Conservation (phyloP, 306 rosid species). For the Adenanthera pavonina region DNA sequence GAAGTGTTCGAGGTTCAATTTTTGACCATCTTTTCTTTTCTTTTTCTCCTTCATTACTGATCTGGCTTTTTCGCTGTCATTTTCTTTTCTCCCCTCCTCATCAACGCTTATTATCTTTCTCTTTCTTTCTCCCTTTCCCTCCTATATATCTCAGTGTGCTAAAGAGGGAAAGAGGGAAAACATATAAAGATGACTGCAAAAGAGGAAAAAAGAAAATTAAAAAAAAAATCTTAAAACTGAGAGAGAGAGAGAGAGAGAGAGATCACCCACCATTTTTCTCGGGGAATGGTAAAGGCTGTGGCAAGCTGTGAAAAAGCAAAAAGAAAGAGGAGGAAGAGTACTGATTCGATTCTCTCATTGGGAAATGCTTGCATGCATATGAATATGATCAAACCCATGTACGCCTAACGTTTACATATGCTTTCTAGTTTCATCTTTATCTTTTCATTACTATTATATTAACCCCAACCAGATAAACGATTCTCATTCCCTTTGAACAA, state of each 20-base stretch:
- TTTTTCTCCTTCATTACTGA: constrained; percentile 52
- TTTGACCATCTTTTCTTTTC: constrained; percentile 91
- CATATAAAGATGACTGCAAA: constrained; percentile 28
- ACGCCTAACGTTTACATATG: constrained; percentile 50
- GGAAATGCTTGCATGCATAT: constrained; percentile 95
- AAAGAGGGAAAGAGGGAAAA: constrained; percentile 29
- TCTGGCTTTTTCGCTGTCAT: constrained; percentile 76
- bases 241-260: constrained; percentile 54
- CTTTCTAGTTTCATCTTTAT: constrained; percentile 59
- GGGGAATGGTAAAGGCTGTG: constrained; percentile 96
- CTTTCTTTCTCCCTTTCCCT: constrained; percentile 27
- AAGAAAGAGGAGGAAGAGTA: constrained; percentile 66
- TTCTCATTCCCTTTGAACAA: constrained; percentile 12
- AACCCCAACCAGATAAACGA: background rate
- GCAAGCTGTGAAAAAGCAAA: constrained; percentile 92
- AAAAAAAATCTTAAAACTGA: constrained; percentile 5
- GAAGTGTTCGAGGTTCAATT: constrained; percentile 90
- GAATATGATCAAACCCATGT: constrained; percentile 54
- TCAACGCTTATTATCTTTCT: constrained; percentile 39
- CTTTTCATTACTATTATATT: constrained; percentile 38
- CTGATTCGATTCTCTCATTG: constrained; percentile 96
- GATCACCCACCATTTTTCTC: constrained; percentile 63
- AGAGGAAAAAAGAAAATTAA: background rate
- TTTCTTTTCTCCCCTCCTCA: constrained; percentile 61
- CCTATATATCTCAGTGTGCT: constrained; percentile 25